A percentile compares a stretch with the other conserved stretches of the same genome.
phyloP scores from a whole-genome alignment of 1,284 basidiomycete genomes.

The Leccinum solheimii region DNA sequence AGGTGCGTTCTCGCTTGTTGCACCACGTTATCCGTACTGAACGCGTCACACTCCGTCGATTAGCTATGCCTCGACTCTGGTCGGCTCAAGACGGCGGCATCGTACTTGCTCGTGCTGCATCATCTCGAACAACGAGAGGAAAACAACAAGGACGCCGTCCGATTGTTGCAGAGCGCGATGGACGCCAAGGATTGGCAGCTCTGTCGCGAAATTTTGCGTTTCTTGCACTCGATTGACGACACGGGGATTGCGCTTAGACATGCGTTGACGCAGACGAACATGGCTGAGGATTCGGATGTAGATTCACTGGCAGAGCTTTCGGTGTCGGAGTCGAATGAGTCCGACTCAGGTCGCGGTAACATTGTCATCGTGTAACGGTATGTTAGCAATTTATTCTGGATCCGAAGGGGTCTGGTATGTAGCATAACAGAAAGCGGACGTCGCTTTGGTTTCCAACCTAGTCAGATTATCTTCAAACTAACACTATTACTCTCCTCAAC shows the following conservation, averaged over 20 bases:
- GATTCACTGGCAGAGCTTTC: background rate
- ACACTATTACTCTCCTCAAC: no score
- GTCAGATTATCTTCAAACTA: no score
- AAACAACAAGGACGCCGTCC: constrained; percentile 75
- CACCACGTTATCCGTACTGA: constrained; percentile 1
- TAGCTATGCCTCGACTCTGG: constrained; percentile 78
- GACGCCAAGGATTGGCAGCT: constrained; percentile 77
- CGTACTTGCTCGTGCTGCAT: constrained; percentile 92
- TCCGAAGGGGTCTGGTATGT: background rate
- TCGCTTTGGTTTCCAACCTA: background rate
- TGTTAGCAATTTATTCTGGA: constrained; percentile 8
- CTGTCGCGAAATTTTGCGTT: constrained; percentile 87
- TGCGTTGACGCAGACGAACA: constrained; percentile 49
- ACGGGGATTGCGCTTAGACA: constrained; percentile 70
- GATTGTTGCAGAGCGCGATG: constrained; percentile 74
- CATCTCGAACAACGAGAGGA: constrained; percentile 88
- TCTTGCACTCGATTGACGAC: constrained; percentile 89
- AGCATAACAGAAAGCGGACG: background rate
- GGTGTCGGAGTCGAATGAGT: background rate
- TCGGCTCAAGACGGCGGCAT: constrained; percentile 86
- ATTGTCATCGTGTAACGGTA: background rate
- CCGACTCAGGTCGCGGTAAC: background rate
- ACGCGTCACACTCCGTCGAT: background rate
- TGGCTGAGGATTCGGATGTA: constrained; percentile 17
- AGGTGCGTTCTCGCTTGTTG: constrained; percentile 48